These are phyloP conservation scores for Bombardia bombarda DNA, from an alignment of 495 filamentous ascomycete genomes.

Conservation along the genomic window DNA sequence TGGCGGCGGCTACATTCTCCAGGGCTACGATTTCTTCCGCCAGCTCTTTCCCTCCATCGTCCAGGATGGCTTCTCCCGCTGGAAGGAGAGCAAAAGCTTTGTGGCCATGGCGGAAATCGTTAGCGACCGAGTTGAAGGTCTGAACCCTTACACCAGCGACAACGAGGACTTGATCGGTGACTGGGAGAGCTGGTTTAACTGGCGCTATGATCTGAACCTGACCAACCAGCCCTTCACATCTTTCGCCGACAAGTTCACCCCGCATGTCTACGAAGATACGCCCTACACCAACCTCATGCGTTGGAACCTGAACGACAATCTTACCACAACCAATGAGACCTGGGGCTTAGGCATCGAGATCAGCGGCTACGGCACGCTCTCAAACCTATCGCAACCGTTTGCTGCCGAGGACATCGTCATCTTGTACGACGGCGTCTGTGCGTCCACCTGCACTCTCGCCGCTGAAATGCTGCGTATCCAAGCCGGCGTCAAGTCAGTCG, in stretches of 20 bases:
- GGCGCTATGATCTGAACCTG: constrained; percentile 30
- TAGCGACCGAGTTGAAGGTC: constrained; percentile 19
- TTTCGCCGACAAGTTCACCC: constrained; percentile 30
- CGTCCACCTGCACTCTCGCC: constrained; percentile 53
- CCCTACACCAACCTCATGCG: constrained; percentile 30
- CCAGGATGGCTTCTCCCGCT: constrained; percentile 13
- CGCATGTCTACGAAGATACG: constrained; percentile 20
- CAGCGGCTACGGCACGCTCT: constrained; percentile 32
- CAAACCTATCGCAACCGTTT: constrained; percentile 37
- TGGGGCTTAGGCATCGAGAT: constrained; percentile 33
- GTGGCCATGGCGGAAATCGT: constrained; percentile 22
- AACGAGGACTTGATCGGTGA: constrained; percentile 15
- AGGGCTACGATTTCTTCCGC: constrained; percentile 33
- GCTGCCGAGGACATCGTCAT: constrained; percentile 14
- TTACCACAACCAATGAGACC: constrained; percentile 29
- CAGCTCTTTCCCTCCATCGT: constrained; percentile 23
- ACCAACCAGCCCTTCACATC: constrained; percentile 25
- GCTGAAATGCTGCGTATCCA: constrained; percentile 46
- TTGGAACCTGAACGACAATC: constrained; percentile 30
- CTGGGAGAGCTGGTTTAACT: constrained; percentile 27
- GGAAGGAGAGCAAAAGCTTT: constrained; percentile 25
- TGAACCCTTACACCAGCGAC: constrained; percentile 21
- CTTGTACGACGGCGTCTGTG: constrained; percentile 48
- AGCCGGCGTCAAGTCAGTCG: constrained; percentile 46
- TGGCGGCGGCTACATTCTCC: constrained; percentile 40